Evolutionary conservation across 1,284 basidiomycete species (phyloP).

Genomic region (Austroboletus niveus): DNA sequence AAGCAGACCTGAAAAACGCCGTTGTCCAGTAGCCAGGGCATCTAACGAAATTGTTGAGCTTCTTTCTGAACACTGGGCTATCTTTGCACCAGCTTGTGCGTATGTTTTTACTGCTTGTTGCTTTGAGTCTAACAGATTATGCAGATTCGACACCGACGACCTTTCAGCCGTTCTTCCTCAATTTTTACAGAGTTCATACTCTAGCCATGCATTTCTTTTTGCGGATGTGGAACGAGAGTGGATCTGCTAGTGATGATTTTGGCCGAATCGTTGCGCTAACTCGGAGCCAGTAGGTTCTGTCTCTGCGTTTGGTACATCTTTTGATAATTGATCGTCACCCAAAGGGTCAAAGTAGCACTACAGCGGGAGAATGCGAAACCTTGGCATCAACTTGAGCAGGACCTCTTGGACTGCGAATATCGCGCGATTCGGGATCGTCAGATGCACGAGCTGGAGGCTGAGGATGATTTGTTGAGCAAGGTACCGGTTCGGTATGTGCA

Average conservation of each 20-base stretch:
- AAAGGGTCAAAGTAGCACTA: constrained; percentile 75
- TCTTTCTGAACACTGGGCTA: constrained; percentile 84
- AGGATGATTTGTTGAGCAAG: constrained; percentile 87
- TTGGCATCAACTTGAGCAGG: constrained; percentile 85
- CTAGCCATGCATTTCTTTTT: constrained; percentile 88
- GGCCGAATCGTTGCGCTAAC: constrained; percentile 79
- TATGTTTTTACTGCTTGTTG: constrained; percentile 15
- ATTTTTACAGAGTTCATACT: constrained; percentile 81
- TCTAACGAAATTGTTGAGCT: constrained; percentile 88
- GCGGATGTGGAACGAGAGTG: constrained; percentile 94
- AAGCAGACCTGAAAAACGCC: constrained; percentile 70
- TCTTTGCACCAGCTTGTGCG: constrained; percentile 75
- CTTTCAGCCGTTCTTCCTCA: constrained; percentile 89
- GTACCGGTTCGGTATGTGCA: constrained; percentile 72
- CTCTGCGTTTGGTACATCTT: constrained; percentile 4
- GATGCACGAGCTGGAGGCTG: constrained; percentile 90
- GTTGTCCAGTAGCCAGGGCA: constrained; percentile 85
- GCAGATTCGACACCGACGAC: constrained; percentile 78
- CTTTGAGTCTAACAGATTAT: constrained; percentile 18
- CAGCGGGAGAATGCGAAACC: constrained; percentile 73
- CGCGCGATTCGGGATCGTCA: constrained; percentile 86
- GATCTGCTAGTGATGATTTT: constrained; percentile 80
- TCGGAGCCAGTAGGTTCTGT: constrained; percentile 74
- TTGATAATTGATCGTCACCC: constrained; percentile 2
- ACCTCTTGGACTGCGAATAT: constrained; percentile 87